Conservation (phyloP, 768 basidiomycete genomes). For the Boletales sp. region DNA sequence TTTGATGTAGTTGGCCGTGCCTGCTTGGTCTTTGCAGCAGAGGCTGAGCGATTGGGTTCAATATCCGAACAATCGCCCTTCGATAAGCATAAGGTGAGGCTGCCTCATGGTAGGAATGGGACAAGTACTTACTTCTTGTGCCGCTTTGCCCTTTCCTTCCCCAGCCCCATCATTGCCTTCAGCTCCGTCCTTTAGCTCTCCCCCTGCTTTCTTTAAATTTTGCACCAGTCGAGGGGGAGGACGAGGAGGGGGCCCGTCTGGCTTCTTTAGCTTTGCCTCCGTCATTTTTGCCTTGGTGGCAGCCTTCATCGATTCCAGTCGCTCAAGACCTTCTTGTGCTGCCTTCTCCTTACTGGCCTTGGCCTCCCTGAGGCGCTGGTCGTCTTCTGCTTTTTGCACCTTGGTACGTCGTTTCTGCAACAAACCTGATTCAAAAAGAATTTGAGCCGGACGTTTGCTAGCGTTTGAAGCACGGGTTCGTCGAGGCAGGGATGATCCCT, state of each 20-base stretch:
- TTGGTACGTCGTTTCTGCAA: conserved; percentile 1
- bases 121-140: not conserved
- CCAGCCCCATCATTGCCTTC: no score
- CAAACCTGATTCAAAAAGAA: not conserved
- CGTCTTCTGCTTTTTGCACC: conserved; percentile 6
- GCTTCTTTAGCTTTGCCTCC: not conserved
- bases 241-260: not conserved
- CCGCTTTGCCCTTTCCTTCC: not conserved
- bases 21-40: no score
- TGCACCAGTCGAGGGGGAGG: not conserved
- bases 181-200: no score
- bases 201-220: not conserved
- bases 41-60: no score
- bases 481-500: no score
- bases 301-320: not conserved
- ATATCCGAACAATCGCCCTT: no score
- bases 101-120: no score
- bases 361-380: conserved; percentile 1
- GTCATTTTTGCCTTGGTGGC: not conserved
- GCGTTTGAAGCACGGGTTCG: not conserved
- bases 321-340: not conserved
- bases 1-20: no score
- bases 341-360: not conserved
- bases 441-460: conserved; percentile 3
- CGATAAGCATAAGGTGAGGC: not conserved